These are phyloP conservation scores for Talaromyces sp. DNA, from an alignment of 2,329 filamentous ascomycete genomes.

Conservation along the genomic window DNA sequence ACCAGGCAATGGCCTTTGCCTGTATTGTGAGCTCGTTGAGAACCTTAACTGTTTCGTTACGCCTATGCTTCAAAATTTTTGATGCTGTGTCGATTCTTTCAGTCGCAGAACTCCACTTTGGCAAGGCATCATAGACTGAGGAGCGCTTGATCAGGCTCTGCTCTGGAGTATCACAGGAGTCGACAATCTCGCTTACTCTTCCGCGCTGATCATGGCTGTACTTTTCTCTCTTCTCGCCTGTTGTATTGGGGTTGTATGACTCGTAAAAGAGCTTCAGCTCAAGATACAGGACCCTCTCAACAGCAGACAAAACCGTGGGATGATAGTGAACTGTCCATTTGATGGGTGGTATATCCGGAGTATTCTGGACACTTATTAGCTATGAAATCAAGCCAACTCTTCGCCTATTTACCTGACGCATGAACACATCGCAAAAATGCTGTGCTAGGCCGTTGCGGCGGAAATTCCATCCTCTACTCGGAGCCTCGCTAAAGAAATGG, in stretches of 20 bases:
- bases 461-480: conserved; percentile 52
- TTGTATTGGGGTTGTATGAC: conserved; percentile 47
- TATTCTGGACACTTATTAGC: conserved; percentile 31
- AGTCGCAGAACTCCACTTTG: conserved; percentile 26
- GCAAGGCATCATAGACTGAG: conserved; percentile 34
- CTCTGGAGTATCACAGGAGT: conserved; percentile 47
- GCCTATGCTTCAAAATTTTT: conserved; percentile 28
- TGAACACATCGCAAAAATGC: conserved; percentile 53
- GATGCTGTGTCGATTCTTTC: conserved; percentile 32
- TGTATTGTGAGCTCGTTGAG: conserved; percentile 23
- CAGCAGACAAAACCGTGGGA: conserved; percentile 44
- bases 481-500: conserved; percentile 48
- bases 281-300: conserved; percentile 53
- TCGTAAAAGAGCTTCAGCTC: conserved; percentile 55
- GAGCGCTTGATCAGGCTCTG: conserved; percentile 53
- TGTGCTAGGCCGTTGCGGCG: conserved; percentile 53
- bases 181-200: conserved; percentile 48
- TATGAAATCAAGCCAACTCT: background rate
- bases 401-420: conserved; percentile 34
- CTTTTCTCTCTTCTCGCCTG: conserved; percentile 24
- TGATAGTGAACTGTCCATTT: conserved; percentile 43
- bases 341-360: conserved; percentile 46
- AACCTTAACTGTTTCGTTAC: conserved; percentile 25
- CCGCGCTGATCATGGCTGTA: conserved; percentile 29
- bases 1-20: conserved; percentile 30